Base-by-base conservation (phyloP, 768 basidiomycete species). In the Trametes villosa region DNA sequence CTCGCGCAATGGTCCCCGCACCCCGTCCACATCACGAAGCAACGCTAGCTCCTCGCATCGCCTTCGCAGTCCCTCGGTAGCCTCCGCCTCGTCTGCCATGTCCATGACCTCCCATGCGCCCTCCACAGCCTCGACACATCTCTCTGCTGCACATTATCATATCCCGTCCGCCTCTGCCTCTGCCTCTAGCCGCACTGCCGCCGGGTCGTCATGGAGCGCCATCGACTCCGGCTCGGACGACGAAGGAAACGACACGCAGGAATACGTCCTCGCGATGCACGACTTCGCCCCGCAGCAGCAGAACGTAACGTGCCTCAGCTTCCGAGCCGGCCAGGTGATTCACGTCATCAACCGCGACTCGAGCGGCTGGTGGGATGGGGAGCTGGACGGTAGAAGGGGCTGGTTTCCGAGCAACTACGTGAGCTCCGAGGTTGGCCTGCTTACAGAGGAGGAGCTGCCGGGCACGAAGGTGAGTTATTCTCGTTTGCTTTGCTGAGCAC, bases 331-430 rank as follows among this genome's bases (percentile, higher is more conserved):
- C 4, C 91, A 98, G 70, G 83, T 96, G 54, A 94, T 98, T 57
- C 88, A 88, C 60, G 94, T 98, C n/a, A 78, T 91, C 48, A 94
- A 93, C 68, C 83, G 87, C 64, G 94, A 98, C 76, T 62, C 80
- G 3, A 92, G 88, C 67, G 97, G 97, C 0, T 98, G 97, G 97
- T 98, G 96, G 96, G 96, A 99, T 70, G 97, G 97, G 11, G 94
- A 98, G 75, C 73, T 96, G 18, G 91, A 94, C 34, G 91, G 87
- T 2, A 77, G 87, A 61, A 79, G 96, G 67, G 97, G 97, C 13
- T 99, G 97, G 97, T 98, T 98, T 75, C 97, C 97, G 20, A 95
- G 93, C 69, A 99, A 98, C 75, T 98, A 97, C 76, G 91, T 93
- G 64, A 88, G 86, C 65, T 77, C 83, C 17, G 87, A 89, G 65